Evolutionary conservation across 768 basidiomycete species (phyloP).

Genomic region (Phlebiopsis gigantea): DNA sequence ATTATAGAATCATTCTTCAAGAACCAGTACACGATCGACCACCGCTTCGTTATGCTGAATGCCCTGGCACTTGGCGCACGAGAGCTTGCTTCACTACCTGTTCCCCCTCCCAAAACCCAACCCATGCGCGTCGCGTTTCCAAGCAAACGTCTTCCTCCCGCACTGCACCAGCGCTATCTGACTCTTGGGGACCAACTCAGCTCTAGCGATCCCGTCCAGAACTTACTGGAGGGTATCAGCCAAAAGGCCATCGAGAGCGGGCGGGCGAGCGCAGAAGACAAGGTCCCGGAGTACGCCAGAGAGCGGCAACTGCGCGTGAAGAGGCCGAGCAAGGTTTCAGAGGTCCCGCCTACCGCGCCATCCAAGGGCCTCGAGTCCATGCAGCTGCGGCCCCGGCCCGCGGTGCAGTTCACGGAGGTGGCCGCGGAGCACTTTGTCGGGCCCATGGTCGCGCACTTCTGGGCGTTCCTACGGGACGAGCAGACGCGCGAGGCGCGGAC

Average conservation of each 20-base stretch:
- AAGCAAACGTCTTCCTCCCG: conserved; percentile 69
- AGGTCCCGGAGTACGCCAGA: conserved; percentile 57
- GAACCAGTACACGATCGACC: conserved; percentile 84
- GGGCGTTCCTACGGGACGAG: conserved; percentile 87
- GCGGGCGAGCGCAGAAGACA: conserved; percentile 46
- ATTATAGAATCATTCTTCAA: conserved; percentile 93
- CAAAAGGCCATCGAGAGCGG: conserved; percentile 57
- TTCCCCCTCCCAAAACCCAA: conserved; percentile 29
- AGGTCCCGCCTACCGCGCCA: conserved; percentile 27
- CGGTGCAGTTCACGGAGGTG: conserved; percentile 55
- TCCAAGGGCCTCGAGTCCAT: conserved; percentile 13
- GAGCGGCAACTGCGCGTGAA: conserved; percentile 71
- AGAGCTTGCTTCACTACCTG: conserved; percentile 60
- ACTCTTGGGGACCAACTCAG: conserved; percentile 31
- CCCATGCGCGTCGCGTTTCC: conserved; percentile 55
- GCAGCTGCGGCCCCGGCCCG: conserved; percentile 15
- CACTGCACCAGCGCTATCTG: conserved; percentile 67
- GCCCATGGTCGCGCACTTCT: conserved; percentile 91
- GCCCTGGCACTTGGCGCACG: conserved; percentile 82
- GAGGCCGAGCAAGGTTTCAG: conserved; percentile 40
- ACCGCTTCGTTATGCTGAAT: conserved; percentile 81
- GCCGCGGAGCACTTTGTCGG: conserved; percentile 87
- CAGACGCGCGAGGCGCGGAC: conserved; percentile 72
- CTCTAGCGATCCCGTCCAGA: conserved; percentile 40
- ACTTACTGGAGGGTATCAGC: conserved; percentile 60